Conservation (phyloP, 2,329 filamentous ascomycete genomes). For the Hypomyces rosellus region DNA sequence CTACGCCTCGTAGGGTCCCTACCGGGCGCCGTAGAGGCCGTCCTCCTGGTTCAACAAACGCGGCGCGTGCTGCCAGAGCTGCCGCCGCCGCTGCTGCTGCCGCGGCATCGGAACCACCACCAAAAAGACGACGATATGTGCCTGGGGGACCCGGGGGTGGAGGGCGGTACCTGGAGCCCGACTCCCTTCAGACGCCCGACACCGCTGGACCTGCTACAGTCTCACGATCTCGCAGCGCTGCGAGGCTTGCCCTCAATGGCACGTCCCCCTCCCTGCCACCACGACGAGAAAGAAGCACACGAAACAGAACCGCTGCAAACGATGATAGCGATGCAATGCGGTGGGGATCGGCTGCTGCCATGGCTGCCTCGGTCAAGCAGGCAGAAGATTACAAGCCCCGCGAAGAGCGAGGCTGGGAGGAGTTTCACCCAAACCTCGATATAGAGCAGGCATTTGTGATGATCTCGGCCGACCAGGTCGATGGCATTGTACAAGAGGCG, state of each 20-base stretch:
- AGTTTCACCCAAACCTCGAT: slow-evolving; percentile 93
- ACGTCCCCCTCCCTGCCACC: slow-evolving; percentile 38
- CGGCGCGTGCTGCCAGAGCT: slow-evolving; percentile 33
- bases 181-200: slow-evolving; percentile 54
- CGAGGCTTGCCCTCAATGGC: slow-evolving; percentile 37
- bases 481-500: slow-evolving; percentile 52
- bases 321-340: slow-evolving; percentile 56
- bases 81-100: slow-evolving; percentile 25
- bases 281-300: slow-evolving; percentile 51
- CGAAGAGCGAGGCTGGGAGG: slow-evolving; percentile 95
- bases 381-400: slow-evolving; percentile 95
- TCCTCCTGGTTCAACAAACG: slow-evolving; percentile 38
- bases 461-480: slow-evolving; percentile 77
- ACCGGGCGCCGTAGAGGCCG: slow-evolving; percentile 42
- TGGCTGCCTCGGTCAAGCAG: slow-evolving; percentile 80
- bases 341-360: slow-evolving; percentile 82
- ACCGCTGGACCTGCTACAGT: slow-evolving; percentile 33
- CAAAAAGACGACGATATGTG: slow-evolving; percentile 70
- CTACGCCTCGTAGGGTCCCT: slow-evolving; percentile 35
- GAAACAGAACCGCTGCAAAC: slow-evolving; percentile 45
- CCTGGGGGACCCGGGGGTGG: slow-evolving; percentile 83
- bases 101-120: slow-evolving; percentile 51
- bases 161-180: slow-evolving; percentile 73
- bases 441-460: slow-evolving; percentile 75
- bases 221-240: slow-evolving; percentile 45